Evolutionary conservation across 257 asterid species (phyloP), one percentile per base, ranked within the genome.

Genomic region (Osmanthus fragrans): DNA sequence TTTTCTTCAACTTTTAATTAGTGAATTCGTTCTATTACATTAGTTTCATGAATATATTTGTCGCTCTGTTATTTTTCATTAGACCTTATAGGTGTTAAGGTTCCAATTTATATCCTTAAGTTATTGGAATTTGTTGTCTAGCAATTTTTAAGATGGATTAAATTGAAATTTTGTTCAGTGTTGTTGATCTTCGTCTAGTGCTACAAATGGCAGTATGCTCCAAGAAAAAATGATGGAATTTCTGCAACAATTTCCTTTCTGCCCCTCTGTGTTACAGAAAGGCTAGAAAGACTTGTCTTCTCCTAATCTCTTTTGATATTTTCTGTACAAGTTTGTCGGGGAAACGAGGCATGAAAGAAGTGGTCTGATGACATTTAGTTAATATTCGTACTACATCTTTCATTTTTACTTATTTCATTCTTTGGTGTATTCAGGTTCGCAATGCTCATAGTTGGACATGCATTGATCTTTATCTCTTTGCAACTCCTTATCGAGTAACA

Each of bases 391-490:
- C 18, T 1, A 63, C 32, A 63, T 63, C 33, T 25, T 49, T 9
- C 32, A 23, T 8, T 23, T 63, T 34, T 42, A 58, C 72, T 64
- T 32, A 75, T 39, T 69, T 70, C 36, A 19, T 68, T 69, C 70
- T 49, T 30, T 29, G 66, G 5, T 10, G 8, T 79, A 51, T 85
- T 27, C 93, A 92, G 98, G 86, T 90, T 73, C 84, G 80, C 77
- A 73, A 90, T 4, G 91, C 97, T 16, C 93, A 88, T 76, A 91
- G 92, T 79, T 91, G 88, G 90, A 91, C 94, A 45, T 91, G 97
- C 71, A 84, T 90, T 87, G 97, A 91, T 84, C 85, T 91, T 71
- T 91, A 91, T 80, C 58, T 91, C 77, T 91, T 91, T 84, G 97
- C 97, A 23, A 91, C 95, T 64, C 95, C 97, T 69, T 89, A 84